Conservation (phyloP, 2,329 filamentous ascomycete species). For the Xylaria sp. region DNA sequence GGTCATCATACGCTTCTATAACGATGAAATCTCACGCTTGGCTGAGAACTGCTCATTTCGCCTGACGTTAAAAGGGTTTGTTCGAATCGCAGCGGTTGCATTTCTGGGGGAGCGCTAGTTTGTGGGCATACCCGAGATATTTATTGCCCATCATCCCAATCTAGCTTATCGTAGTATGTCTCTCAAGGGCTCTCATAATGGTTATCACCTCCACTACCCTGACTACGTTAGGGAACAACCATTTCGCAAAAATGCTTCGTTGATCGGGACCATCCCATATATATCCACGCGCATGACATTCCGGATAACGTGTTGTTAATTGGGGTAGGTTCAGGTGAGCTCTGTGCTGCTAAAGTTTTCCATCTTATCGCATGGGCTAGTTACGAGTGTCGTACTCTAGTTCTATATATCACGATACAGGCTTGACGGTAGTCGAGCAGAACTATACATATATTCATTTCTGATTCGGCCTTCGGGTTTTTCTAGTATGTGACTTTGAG, state of each 20-base stretch:
- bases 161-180: constrained; percentile 29
- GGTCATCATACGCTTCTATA: constrained; percentile 29
- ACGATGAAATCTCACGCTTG: constrained; percentile 20
- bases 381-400: background rate
- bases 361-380: background rate
- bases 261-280: constrained; percentile 30
- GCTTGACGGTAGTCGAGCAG: background rate
- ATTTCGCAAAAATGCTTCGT: background rate
- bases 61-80: constrained; percentile 15
- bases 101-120: constrained; percentile 35
- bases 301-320: constrained; percentile 25
- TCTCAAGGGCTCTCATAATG: constrained; percentile 3
- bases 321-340: constrained; percentile 25
- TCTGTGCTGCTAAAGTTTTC: background rate
- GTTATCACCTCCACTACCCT: constrained; percentile 33
- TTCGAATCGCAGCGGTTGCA: constrained; percentile 21
- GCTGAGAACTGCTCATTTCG: background rate
- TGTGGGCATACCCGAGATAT: constrained; percentile 3
- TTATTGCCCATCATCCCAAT: background rate
- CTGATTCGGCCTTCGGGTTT: background rate
- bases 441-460: background rate
- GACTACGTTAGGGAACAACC: constrained; percentile 11
- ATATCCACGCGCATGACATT: background rate
- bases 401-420: background rate
- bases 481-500: background rate